Percentiles rank a stretch among this genome's conserved stretches.
Evolutionary conservation across 129 eudicot genomes (phyloP).

Genomic region (Tagetes erecta): DNA sequence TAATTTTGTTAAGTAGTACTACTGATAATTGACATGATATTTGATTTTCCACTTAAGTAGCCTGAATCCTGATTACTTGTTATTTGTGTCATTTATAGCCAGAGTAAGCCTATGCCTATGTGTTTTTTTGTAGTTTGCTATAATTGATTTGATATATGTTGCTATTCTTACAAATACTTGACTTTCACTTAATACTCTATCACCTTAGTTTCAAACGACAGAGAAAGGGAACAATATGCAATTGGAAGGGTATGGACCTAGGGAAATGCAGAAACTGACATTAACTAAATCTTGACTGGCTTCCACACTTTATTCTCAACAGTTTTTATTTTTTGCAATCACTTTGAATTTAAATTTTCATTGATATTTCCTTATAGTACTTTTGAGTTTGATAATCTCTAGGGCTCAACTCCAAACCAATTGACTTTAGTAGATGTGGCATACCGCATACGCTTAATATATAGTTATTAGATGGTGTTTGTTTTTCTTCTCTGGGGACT

Average conservation of each 20-base stretch:
- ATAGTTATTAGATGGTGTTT: background rate
- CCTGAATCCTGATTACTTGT: background rate
- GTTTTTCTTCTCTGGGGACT: background rate
- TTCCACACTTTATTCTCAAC: background rate
- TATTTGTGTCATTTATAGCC: slow-evolving; percentile 9
- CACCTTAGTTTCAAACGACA: background rate
- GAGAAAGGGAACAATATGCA: background rate
- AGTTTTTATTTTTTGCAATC: background rate
- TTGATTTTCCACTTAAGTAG: background rate
- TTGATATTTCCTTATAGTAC: background rate
- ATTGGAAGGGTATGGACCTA: background rate
- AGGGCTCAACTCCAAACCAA: background rate
- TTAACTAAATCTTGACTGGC: background rate
- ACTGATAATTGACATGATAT: slow-evolving; percentile 2
- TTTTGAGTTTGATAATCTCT: background rate
- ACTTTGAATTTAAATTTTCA: background rate
- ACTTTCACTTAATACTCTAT: background rate
- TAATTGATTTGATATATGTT: slow-evolving; percentile 14
- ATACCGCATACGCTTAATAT: background rate
- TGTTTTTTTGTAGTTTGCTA: slow-evolving; percentile 4
- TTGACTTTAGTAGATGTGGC: background rate
- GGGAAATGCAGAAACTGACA: background rate
- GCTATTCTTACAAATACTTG: background rate
- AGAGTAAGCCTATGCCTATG: background rate
- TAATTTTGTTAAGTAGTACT: slow-evolving; percentile 1